These are phyloP conservation scores for Phaeoacremonium minimum DNA, from an alignment of 2,329 filamentous ascomycete species.

Conservation along the genomic window DNA sequence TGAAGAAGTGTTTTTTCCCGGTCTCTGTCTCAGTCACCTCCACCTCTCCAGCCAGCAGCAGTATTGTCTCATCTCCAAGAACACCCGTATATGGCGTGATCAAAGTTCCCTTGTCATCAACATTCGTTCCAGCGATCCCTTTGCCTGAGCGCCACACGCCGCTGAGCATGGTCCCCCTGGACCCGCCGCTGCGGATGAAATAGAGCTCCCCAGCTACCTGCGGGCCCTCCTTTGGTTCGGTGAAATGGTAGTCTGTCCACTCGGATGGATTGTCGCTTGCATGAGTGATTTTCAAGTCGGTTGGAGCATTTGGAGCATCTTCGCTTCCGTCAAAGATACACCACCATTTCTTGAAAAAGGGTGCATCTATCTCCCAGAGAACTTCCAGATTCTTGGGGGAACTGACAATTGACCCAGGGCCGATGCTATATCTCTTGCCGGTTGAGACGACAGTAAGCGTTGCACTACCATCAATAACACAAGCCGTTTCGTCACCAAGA, in stretches of 20 bases:
- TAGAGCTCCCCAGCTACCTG: slow-evolving; percentile 1
- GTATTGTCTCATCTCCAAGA: slow-evolving; percentile 1
- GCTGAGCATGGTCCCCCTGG: slow-evolving; percentile 2
- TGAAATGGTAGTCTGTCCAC: slow-evolving; percentile 1
- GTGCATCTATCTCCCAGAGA: slow-evolving; percentile 5
- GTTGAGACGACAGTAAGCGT: slow-evolving; percentile 4
- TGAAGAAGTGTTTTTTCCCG: slow-evolving; percentile 1
- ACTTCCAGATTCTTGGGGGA: slow-evolving; percentile 5
- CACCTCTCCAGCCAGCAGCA: not conserved
- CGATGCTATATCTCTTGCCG: not conserved
- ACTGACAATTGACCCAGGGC: slow-evolving; percentile 1
- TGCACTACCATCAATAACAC: slow-evolving; percentile 4
- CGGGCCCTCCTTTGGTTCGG: not conserved
- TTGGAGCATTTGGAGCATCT: not conserved
- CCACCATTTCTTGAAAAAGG: slow-evolving; percentile 7
- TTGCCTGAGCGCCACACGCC: slow-evolving; percentile 5
- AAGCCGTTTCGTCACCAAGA: slow-evolving; percentile 2
- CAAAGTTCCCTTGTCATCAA: slow-evolving; percentile 1
- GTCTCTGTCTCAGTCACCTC: not conserved
- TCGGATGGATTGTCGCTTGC: not conserved
- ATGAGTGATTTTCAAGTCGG: not conserved
- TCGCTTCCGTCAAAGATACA: slow-evolving; percentile 3
- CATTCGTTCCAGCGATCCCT: slow-evolving; percentile 3
- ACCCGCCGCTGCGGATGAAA: slow-evolving; percentile 2
- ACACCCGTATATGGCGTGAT: slow-evolving; percentile 1